Conservation (phyloP, 192 early-diverging fungal species). For the Coemansia sp. region DNA sequence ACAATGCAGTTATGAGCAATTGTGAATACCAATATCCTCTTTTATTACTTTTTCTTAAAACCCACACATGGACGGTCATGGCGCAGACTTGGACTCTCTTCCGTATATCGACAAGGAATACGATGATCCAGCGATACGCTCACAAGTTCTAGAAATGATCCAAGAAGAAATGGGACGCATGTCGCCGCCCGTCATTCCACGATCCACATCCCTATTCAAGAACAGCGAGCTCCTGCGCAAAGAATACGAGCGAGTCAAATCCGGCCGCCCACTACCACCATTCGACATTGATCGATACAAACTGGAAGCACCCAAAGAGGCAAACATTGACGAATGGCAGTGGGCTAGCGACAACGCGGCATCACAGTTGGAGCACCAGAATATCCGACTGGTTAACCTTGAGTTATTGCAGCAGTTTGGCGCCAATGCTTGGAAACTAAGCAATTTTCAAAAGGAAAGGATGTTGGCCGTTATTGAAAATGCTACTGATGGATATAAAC, state of each 20-base stretch:
- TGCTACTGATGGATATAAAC: constrained; percentile 17
- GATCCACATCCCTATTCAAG: constrained; percentile 33
- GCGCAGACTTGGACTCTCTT: constrained; percentile 31
- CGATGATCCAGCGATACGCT: constrained; percentile 33
- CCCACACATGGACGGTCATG: constrained; percentile 6
- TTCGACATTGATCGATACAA: constrained; percentile 53
- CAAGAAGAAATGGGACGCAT: constrained; percentile 47
- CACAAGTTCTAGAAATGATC: constrained; percentile 31
- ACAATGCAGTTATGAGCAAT: neutral
- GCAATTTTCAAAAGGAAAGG: constrained; percentile 49
- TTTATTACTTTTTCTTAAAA: neutral
- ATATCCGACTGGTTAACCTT: constrained; percentile 40
- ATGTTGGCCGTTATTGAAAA: constrained; percentile 32
- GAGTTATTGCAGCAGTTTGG: constrained; percentile 57
- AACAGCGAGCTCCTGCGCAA: constrained; percentile 37
- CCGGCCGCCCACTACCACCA: constrained; percentile 23
- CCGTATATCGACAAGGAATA: constrained; percentile 59
- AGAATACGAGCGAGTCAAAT: constrained; percentile 51
- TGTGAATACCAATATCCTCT: neutral
- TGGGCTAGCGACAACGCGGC: constrained; percentile 45
- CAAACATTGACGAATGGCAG: constrained; percentile 26
- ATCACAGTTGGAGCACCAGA: constrained; percentile 56
- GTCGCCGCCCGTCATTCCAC: constrained; percentile 38
- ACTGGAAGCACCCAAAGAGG: constrained; percentile 25
- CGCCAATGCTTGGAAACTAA: constrained; percentile 50